phyloP scores from a whole-genome alignment of 208 protist genomes.

The Leishmania turanica region DNA sequence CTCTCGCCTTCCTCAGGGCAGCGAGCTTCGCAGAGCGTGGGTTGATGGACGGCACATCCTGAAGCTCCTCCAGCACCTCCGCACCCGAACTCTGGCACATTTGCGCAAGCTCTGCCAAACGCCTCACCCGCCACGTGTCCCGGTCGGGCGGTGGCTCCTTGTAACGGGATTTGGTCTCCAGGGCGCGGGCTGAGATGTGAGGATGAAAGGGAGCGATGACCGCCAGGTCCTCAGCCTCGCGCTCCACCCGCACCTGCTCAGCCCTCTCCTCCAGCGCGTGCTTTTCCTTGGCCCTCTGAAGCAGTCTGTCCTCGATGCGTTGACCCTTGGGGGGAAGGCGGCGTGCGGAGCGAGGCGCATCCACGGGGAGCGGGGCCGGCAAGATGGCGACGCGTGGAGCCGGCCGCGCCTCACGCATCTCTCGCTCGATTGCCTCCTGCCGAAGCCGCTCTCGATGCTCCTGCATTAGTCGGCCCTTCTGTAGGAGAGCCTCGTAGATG shows the following conservation, averaged over 20 bases:
- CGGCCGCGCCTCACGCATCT: constrained; percentile 46
- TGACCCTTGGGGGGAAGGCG: constrained; percentile 21
- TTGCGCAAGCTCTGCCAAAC: constrained; percentile 33
- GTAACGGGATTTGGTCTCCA: constrained; percentile 40
- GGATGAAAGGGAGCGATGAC: constrained; percentile 50
- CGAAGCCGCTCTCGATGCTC: constrained; percentile 46
- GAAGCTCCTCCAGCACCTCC: constrained; percentile 32
- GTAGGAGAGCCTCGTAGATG: constrained; percentile 74
- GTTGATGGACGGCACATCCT: constrained; percentile 46
- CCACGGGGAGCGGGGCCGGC: not conserved
- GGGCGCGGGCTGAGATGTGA: constrained; percentile 51
- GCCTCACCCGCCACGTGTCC: constrained; percentile 31
- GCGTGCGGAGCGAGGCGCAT: constrained; percentile 2
- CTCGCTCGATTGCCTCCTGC: constrained; percentile 42
- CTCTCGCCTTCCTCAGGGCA: constrained; percentile 31
- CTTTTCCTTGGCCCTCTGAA: constrained; percentile 54
- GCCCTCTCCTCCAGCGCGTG: constrained; percentile 18
- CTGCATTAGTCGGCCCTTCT: constrained; percentile 55
- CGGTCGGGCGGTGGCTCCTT: constrained; percentile 23
- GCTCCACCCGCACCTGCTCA: constrained; percentile 27
- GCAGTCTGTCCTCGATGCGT: constrained; percentile 63
- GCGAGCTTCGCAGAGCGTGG: constrained; percentile 49
- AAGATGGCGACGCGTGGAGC: constrained; percentile 27
- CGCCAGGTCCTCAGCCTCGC: constrained; percentile 43
- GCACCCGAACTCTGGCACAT: constrained; percentile 6